Evolutionary conservation across 306 rosid genomes (phyloP).

Genomic region (Corylus heterophylla): DNA sequence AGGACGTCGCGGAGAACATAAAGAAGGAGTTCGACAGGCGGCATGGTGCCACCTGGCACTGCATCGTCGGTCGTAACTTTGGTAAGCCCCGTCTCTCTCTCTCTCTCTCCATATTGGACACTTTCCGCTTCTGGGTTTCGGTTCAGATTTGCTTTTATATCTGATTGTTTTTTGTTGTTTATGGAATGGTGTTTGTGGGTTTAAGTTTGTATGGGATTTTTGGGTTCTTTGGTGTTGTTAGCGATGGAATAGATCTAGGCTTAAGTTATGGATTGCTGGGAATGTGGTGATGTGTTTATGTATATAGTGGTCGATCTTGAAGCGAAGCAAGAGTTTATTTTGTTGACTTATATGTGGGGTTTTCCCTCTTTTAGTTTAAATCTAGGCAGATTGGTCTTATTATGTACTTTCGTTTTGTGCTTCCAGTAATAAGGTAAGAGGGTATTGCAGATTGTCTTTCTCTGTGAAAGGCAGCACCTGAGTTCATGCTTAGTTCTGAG

Average conservation of each 20-base stretch:
- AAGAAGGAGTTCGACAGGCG: slow-evolving; percentile 92
- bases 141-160: slow-evolving; percentile 21
- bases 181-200: background rate
- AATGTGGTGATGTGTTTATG: slow-evolving; percentile 24
- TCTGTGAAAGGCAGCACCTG: background rate
- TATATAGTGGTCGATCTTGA: slow-evolving; percentile 1
- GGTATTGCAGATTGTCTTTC: background rate
- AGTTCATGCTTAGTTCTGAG: background rate
- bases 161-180: too few relatives aligned
- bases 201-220: slow-evolving; percentile 4
- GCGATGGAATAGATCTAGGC: slow-evolving; percentile 40
- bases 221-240: slow-evolving; percentile 15
- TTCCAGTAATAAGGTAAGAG: background rate
- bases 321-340: slow-evolving; percentile 12
- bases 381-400: background rate
- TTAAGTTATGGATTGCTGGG: slow-evolving; percentile 7
- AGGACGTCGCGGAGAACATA: slow-evolving; percentile 86
- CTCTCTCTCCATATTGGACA: background rate
- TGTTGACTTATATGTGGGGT: background rate
- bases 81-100: slow-evolving; percentile 44
- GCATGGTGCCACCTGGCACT: slow-evolving; percentile 97
- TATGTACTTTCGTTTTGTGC: background rate
- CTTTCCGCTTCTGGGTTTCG: slow-evolving; percentile 11
- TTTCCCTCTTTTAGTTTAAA: background rate
- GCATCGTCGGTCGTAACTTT: slow-evolving; percentile 95